These are phyloP conservation scores for Trichoderma simmonsii DNA, from an alignment of 2,329 filamentous ascomycete genomes.

Conservation along the genomic window DNA sequence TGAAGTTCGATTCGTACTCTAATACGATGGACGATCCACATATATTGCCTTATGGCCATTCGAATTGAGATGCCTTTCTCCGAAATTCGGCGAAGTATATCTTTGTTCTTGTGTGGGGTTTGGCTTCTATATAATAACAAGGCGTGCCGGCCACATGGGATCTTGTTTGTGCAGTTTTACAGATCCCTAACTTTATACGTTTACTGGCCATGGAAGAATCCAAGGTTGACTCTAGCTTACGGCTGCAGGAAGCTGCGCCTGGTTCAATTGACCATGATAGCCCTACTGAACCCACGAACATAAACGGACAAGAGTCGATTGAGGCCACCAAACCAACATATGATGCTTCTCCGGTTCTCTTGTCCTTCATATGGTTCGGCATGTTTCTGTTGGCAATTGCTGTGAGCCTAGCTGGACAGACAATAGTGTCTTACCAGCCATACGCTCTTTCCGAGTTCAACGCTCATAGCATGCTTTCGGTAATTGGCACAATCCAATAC, in stretches of 20 bases:
- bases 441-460: constrained; percentile 1
- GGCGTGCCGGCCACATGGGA: neutral
- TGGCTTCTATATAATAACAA: neutral
- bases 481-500: neutral
- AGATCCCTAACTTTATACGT: neutral
- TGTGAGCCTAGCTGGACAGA: neutral
- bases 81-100: neutral
- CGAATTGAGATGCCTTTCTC: neutral
- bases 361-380: neutral
- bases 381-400: neutral
- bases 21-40: neutral
- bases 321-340: neutral
- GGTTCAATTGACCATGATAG: neutral
- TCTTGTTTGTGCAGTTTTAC: neutral
- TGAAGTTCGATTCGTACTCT: neutral
- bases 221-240: neutral
- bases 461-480: neutral
- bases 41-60: neutral
- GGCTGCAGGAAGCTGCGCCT: neutral
- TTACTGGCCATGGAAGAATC: neutral
- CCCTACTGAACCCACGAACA: neutral
- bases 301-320: neutral
- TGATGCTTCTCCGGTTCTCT: neutral
- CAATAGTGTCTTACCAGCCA: neutral
- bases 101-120: neutral